Evolutionary conservation across 2,329 filamentous ascomycete genomes (phyloP), one percentile per base, ranked within the genome.

Genomic region (Apiospora arundinis): DNA sequence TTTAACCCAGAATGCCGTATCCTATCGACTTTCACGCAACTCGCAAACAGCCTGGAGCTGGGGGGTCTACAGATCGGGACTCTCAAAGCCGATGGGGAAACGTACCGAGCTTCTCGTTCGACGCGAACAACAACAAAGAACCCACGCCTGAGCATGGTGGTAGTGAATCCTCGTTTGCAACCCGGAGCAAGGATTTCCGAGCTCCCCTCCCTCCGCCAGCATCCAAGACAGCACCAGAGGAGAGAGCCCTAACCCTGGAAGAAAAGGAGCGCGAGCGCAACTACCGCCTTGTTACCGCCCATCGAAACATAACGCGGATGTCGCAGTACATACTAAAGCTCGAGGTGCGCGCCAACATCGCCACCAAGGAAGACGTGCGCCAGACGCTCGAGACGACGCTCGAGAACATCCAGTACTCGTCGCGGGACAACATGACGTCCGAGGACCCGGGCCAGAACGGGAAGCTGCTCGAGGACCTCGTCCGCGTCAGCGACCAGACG

Each of bases 241-340:
- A 32, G 21, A 7, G 14, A 11, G 8, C 21, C 4, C 28, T 11
- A 21, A 66, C n/a, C 11, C 66, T 42, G 4, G 52, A 25, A 18
- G 45, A 45, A 32, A 67, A 45, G 46, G 70, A 70, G 18, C 46
- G 48, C 28, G 45, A 49, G 14, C 28, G 25, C 3, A 56, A 23
- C 18, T 63, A 68, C 4, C 67, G 40, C 32, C 74, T 70, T 12
- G 65, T 68, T 0, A 72, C 73, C 1, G 70, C 75, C 4, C 73
- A 74, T 7, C 72, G 71, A 7, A 78, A 76, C 60, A 70, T 80
- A 12, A 78, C 76, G 1, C 73, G 73, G 21, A 69, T 76, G 7
- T 76, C 75, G 0, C 77, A 80, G 69, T 78, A 77, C 67, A 40
- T 79, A n/a, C 73, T 80, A 1, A 80, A 80, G 68, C 70, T 79